Conservation (phyloP, 1,284 basidiomycete species). For the Omphalotus olearius region DNA sequence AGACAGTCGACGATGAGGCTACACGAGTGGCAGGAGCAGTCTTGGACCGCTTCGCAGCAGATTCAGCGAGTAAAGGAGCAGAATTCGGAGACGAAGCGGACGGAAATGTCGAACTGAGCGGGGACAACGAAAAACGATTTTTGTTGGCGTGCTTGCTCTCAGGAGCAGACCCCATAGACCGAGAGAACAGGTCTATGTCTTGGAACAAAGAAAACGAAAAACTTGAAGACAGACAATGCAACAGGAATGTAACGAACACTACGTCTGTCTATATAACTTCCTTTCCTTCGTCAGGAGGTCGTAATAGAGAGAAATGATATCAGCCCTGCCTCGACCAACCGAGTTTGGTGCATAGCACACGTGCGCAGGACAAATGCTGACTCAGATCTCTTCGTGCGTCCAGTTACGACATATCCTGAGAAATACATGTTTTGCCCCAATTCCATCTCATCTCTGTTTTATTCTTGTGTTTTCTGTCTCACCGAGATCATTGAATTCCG, state of each 20-base stretch:
- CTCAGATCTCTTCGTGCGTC: too few relatives aligned
- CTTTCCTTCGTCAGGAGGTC: slow-evolving; percentile 4
- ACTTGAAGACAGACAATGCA: background rate
- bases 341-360: too few relatives aligned
- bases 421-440: too few relatives aligned
- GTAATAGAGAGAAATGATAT: slow-evolving; percentile 7
- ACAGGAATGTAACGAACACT: slow-evolving; percentile 3
- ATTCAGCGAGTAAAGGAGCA: slow-evolving; percentile 31
- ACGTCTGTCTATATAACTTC: slow-evolving; percentile 4
- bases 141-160: slow-evolving; percentile 3
- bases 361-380: too few relatives aligned
- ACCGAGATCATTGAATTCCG: too few relatives aligned
- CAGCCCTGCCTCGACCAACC: background rate
- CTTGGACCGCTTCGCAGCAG: slow-evolving; percentile 19
- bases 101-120: slow-evolving; percentile 31
- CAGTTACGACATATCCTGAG: too few relatives aligned
- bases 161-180: slow-evolving; percentile 11
- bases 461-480: too few relatives aligned
- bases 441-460: too few relatives aligned
- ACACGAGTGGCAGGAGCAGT: slow-evolving; percentile 20
- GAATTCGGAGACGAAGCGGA: slow-evolving; percentile 33
- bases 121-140: slow-evolving; percentile 38
- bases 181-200: background rate
- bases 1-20: slow-evolving; percentile 18
- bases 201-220: background rate